Evolutionary conservation across 2,329 filamentous ascomycete genomes (phyloP), one percentile per base, ranked within the genome.

Genomic region (Setomelanomma holmii): DNA sequence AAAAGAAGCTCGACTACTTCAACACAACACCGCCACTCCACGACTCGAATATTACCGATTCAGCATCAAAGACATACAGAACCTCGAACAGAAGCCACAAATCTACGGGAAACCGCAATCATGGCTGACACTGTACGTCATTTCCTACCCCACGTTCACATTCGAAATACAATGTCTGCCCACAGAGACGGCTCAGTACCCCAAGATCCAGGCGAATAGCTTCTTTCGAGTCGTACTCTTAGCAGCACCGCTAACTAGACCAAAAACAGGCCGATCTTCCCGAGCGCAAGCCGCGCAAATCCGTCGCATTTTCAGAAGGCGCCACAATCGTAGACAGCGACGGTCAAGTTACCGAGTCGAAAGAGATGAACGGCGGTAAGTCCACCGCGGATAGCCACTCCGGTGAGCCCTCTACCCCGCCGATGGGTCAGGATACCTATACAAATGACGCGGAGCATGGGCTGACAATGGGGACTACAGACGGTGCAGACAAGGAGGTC

Each of bases 241-340:
- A 30, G 27, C 14, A 30, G 10, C 10, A 30, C 19, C n/a, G 22
- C 65, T 69, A 73, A 74, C 53, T n/a, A n/a, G 61, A 38, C 11
- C 2, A 59, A 56, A 64, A 61, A 47, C 53, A 80, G 78, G 76
- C 79, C 69, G 73, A 77, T 59, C 66, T 75, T 33, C 63, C 74
- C 54, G 83, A 87, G 68, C 84, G 84, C 73, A 92, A 90, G 77
- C 86, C 89, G 71, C 89, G 93, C 79, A 96, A 98, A 80, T 96
- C 91, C 40, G 93, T 98, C 71, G 88, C 92, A 61, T 98, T 98
- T 77, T 93, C 89, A 74, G 90, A 95, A 78, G 90, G 91, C 71
- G 86, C 91, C 68, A 85, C 90, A 63, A 87, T 96, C 69, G 93
- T 97, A 75, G 90, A 96, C 81, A 86, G 86, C 77, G 90, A 96